phyloP scores from a whole-genome alignment of 2,329 filamentous ascomycete species.

The Pyrenophora tritici-repentis region DNA sequence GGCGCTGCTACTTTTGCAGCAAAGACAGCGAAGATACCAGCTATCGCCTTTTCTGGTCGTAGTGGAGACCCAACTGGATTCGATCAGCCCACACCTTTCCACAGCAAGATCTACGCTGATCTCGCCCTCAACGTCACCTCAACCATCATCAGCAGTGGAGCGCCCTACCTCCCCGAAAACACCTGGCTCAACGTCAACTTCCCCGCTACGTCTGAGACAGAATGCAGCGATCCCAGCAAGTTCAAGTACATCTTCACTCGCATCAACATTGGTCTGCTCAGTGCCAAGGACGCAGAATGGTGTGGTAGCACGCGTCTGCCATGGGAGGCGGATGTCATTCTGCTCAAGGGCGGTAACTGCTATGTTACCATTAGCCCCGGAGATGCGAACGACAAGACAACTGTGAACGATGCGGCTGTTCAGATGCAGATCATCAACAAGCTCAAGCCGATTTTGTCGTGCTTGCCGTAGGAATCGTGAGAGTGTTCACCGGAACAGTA shows the following conservation, averaged over 20 bases:
- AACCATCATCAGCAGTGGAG: constrained; percentile 59
- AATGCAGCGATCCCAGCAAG: constrained; percentile 58
- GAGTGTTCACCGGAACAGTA: no score
- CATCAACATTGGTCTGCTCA: constrained; percentile 55
- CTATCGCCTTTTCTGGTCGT: constrained; percentile 69
- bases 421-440: constrained; percentile 33
- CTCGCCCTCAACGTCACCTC: constrained; percentile 64
- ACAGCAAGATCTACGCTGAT: constrained; percentile 66
- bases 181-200: constrained; percentile 74
- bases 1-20: constrained; percentile 66
- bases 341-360: constrained; percentile 55
- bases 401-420: constrained; percentile 53
- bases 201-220: constrained; percentile 54
- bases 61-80: constrained; percentile 59
- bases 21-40: constrained; percentile 60
- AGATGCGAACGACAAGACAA: constrained; percentile 64
- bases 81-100: constrained; percentile 56
- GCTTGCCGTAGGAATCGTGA: constrained; percentile 9
- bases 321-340: constrained; percentile 61
- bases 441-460: constrained; percentile 35
- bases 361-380: constrained; percentile 68
- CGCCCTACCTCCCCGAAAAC: constrained; percentile 65
- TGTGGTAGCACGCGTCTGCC: constrained; percentile 63
- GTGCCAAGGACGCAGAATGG: constrained; percentile 58
- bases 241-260: constrained; percentile 69